Evolutionary conservation across 208 protist genomes (phyloP).

Genomic region (Trypanosoma cruzi): DNA sequence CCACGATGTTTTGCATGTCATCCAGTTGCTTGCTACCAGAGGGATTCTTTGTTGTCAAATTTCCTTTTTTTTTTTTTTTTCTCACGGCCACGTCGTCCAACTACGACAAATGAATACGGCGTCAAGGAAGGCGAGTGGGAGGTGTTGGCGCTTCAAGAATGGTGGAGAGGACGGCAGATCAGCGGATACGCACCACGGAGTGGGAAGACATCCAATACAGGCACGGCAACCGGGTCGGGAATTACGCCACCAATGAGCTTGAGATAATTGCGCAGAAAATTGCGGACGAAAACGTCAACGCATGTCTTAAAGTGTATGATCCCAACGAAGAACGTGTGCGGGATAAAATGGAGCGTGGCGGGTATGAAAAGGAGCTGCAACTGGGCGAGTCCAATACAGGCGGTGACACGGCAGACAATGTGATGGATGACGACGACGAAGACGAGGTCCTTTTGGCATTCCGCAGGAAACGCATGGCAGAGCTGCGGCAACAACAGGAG

Average conservation of each 20-base stretch:
- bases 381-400: constrained; percentile 14
- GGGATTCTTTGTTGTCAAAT: not conserved
- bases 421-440: constrained; percentile 49
- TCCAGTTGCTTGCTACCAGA: not conserved
- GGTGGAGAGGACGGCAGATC: constrained; percentile 83
- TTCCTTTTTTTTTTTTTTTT: no score
- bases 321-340: constrained; percentile 58
- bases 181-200: constrained; percentile 86
- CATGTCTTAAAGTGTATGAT: constrained; percentile 73
- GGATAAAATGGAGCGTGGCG: constrained; percentile 72
- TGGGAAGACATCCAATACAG: constrained; percentile 94
- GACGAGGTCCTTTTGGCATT: constrained; percentile 75
- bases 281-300: constrained; percentile 69
- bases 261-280: constrained; percentile 83
- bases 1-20: not conserved
- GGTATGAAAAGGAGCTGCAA: constrained; percentile 37
- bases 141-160: not conserved
- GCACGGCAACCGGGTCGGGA: constrained; percentile 85
- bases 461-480: constrained; percentile 51
- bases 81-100: no score
- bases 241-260: constrained; percentile 83
- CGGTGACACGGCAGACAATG: constrained; percentile 8
- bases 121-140: not conserved
- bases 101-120: not conserved
- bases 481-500: constrained; percentile 59